These are phyloP conservation scores for Corrigiola litoralis DNA, from an alignment of 179 eudicot genomes.

Conservation along the genomic window DNA sequence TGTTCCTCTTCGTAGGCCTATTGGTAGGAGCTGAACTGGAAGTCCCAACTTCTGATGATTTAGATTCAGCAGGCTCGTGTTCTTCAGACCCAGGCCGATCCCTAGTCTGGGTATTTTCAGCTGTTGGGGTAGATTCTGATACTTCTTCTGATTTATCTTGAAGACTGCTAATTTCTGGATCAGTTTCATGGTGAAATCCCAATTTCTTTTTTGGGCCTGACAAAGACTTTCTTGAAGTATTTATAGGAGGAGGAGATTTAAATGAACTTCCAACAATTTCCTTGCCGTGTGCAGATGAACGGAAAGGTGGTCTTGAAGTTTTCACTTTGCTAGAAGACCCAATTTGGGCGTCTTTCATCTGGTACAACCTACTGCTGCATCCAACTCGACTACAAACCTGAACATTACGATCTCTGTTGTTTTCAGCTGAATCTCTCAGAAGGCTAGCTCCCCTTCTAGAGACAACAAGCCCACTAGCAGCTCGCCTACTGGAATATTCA, in stretches of 20 bases:
- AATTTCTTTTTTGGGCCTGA: conserved; percentile 35
- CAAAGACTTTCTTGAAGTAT: conserved; percentile 23
- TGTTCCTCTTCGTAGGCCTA: conserved; percentile 31
- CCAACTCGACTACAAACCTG: conserved; percentile 77
- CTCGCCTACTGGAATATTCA: conserved; percentile 48
- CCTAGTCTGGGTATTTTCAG: conserved; percentile 24
- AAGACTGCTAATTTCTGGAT: conserved; percentile 38
- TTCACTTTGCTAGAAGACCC: conserved; percentile 45
- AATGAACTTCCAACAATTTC: conserved; percentile 49
- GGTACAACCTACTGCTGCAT: conserved; percentile 63
- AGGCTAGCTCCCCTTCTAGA: conserved; percentile 43
- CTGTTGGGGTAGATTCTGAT: conserved; percentile 20
- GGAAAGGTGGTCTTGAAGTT: conserved; percentile 34
- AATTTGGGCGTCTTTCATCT: conserved; percentile 32
- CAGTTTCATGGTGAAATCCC: conserved; percentile 24
- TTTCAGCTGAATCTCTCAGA: conserved; percentile 38
- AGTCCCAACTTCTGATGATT: conserved; percentile 32
- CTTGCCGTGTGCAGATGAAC: conserved; percentile 41
- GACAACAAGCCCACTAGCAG: conserved; percentile 30
- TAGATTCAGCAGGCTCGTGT: conserved; percentile 22
- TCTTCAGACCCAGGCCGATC: conserved; percentile 24
- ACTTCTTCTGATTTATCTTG: conserved; percentile 37
- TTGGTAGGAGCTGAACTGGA: conserved; percentile 33
- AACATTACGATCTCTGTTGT: conserved; percentile 38
- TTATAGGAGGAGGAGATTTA: conserved; percentile 21